Base-by-base conservation (phyloP, 768 basidiomycete species). In the Kwoniella shandongensis region DNA sequence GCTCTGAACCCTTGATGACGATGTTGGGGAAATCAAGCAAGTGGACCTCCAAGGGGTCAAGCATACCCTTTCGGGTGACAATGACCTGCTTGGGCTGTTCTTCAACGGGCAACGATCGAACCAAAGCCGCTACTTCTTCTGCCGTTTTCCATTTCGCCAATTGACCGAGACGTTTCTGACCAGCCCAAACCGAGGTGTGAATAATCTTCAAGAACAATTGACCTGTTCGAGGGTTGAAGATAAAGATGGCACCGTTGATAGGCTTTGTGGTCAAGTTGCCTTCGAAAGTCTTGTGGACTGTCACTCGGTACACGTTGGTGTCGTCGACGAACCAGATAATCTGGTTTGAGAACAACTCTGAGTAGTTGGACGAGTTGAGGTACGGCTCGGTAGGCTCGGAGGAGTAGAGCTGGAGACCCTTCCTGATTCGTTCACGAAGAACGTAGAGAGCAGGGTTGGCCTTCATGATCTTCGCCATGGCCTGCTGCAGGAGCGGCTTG, bases 271-370 rank as follows among this genome's bases (percentile, higher is more conserved):
- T 98, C 84, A 98, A 84, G 79, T 99, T 99, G 73, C 96, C 96
- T 79, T 99, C 96, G 78, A 99, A 98, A 6, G 96, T 99, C 83
- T 97, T 97, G 81, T 99, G 96, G 74, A 86, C 87, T 59, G 67
- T 63, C 27, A 65, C 67, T 62, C 96, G 92, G 78, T 99, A 99
- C n/a, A 99, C 96, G 68, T 98, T 98, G 39, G 96, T 98, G 75
- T 99, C 96, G 69, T 99, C 96, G 62, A 99, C 93, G 72, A 98
- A 98, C 94, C 90, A 97, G 57, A 94, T 96, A 75, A 98, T 97
- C 77, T 98, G 94, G 78, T 98, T 99, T 2, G 90, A 92, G 81
- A 96, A 96, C 47, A 96, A 78, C 77, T 96, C 91, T 2, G 91
- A 93, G 76, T 93, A 79, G 73, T 79, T 79, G 80, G 94, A 93